phyloP scores from a whole-genome alignment of 768 basidiomycete genomes.

The Pleurotus giganteus region DNA sequence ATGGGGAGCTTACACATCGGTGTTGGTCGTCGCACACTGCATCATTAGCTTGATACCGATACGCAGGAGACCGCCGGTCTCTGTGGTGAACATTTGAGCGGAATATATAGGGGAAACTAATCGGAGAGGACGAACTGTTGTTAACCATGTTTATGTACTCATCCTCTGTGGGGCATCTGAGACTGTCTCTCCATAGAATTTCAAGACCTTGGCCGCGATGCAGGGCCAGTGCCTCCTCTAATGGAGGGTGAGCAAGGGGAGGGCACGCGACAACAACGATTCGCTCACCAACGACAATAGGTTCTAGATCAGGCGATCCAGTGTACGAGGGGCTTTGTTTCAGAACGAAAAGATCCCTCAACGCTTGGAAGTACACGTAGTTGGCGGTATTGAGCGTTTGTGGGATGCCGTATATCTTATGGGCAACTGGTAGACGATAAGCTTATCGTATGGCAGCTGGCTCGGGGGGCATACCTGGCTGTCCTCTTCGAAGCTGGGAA shows the following conservation, averaged over 20 bases:
- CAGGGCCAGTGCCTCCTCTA: constrained; percentile 69
- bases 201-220: constrained; percentile 95
- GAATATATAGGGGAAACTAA: no score
- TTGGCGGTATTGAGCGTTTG: constrained; percentile 98
- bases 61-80: constrained; percentile 91
- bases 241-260: background rate
- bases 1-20: constrained; percentile 50
- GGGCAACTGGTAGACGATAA: constrained; percentile 83
- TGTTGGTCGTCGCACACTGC: constrained; percentile 72
- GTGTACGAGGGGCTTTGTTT: constrained; percentile 27
- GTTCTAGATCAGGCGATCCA: constrained; percentile 48
- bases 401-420: constrained; percentile 95
- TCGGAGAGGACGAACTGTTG: constrained; percentile 77
- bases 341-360: constrained; percentile 74
- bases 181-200: constrained; percentile 89
- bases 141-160: constrained; percentile 97
- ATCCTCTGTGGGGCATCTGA: constrained; percentile 90
- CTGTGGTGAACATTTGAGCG: constrained; percentile 34
- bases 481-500: constrained; percentile 80
- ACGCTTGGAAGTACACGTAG: constrained; percentile 95
- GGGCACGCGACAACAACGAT: no score
- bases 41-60: constrained; percentile 96
- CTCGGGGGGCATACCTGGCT: no score
- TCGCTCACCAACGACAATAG: constrained; percentile 79
- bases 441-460: no score